Evolutionary conservation across 805 yeast species (phyloP).

Genomic region (Starmerella ratchasimensis): DNA sequence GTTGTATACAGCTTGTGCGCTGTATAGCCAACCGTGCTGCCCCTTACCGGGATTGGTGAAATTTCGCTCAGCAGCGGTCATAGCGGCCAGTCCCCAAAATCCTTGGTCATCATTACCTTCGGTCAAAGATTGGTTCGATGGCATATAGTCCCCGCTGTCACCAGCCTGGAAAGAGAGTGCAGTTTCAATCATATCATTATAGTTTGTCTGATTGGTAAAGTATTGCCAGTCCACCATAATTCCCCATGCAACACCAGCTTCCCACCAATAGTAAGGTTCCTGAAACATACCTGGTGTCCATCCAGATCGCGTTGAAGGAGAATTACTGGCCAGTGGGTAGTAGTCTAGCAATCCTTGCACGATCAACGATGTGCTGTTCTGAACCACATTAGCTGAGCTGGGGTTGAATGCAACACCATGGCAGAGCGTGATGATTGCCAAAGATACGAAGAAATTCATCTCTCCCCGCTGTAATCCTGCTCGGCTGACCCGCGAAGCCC

Average conservation of each 20-base stretch:
- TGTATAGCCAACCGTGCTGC: constrained; percentile 57
- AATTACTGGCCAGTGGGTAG: constrained; percentile 30
- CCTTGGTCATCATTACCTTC: constrained; percentile 94
- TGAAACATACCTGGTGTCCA: constrained; percentile 61
- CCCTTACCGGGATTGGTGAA: constrained; percentile 53
- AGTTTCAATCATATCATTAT: constrained; percentile 39
- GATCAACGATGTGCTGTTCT: constrained; percentile 43
- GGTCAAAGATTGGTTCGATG: constrained; percentile 64
- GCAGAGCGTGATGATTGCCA: background rate
- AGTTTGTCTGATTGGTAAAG: constrained; percentile 55
- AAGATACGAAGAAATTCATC: too few species aligned
- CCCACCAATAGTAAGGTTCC: constrained; percentile 81
- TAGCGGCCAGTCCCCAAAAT: constrained; percentile 78
- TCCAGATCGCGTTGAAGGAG: constrained; percentile 45
- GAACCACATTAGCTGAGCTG: constrained; percentile 14
- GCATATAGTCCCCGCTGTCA: constrained; percentile 52
- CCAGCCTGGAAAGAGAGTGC: constrained; percentile 60
- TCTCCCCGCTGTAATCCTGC: too few species aligned
- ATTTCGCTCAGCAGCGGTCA: constrained; percentile 74
- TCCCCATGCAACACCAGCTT: constrained; percentile 63
- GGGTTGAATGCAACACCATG: constrained; percentile 5
- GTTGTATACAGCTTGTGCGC: constrained; percentile 76
- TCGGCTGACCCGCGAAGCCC: too few species aligned
- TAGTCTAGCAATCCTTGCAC: constrained; percentile 69
- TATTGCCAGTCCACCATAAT: constrained; percentile 65